These are phyloP conservation scores for Arabis hirsuta DNA, from an alignment of 345 rosid genomes.

Conservation along the genomic window DNA sequence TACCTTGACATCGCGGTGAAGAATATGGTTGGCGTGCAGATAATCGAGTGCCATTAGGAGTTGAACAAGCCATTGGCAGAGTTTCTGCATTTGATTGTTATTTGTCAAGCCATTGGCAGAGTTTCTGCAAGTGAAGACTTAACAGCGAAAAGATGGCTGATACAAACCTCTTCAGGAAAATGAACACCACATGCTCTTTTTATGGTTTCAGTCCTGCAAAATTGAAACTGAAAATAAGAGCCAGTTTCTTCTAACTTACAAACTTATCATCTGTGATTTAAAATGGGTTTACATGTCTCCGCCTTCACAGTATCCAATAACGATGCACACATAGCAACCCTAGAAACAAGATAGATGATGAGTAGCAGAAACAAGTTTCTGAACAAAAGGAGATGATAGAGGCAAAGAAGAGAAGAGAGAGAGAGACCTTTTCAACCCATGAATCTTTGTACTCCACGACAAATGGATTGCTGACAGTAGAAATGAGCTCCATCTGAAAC, in stretches of 20 bases:
- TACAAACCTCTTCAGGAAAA: constrained; percentile 81
- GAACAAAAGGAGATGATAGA: not conserved
- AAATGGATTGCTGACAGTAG: constrained; percentile 80
- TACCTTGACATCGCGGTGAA: constrained; percentile 92
- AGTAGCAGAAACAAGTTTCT: constrained; percentile 1
- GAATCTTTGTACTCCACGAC: constrained; percentile 97
- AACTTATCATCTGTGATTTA: no score
- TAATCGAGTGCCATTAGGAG: constrained; percentile 80
- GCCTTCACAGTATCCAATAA: constrained; percentile 93
- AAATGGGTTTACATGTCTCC: constrained; percentile 76
- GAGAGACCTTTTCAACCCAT: constrained; percentile 91
- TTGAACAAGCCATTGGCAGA: constrained; percentile 89
- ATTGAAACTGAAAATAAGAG: constrained; percentile 31
- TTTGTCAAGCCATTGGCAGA: constrained; percentile 76
- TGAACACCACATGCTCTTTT: constrained; percentile 73
- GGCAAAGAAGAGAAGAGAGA: not conserved
- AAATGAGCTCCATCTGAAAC: constrained; percentile 91
- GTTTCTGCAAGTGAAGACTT: constrained; percentile 57
- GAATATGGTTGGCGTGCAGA: constrained; percentile 78
- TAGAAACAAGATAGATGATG: constrained; percentile 42
- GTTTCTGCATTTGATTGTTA: constrained; percentile 58
- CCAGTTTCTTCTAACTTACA: constrained; percentile 15
- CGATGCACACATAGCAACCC: constrained; percentile 98
- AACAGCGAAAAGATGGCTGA: constrained; percentile 4
- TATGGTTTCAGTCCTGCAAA: constrained; percentile 82